Evolutionary conservation across 306 rosid species (phyloP).

Genomic region (Styphnolobium japonicum): DNA sequence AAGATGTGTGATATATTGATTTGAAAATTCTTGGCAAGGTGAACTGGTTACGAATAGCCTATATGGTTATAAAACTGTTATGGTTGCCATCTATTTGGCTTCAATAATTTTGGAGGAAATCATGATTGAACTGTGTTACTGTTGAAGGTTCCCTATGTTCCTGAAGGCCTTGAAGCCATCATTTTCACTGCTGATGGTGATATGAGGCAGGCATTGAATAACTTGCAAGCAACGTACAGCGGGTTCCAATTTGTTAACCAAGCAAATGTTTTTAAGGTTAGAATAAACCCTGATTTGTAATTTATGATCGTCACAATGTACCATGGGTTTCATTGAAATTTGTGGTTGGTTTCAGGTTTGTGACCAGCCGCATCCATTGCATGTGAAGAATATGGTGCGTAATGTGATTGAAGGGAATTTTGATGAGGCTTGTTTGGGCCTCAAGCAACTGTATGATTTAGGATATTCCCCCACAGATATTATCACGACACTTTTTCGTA

Average conservation of each 20-base stretch:
- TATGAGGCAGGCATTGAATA: constrained; percentile 99
- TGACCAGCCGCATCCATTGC: constrained; percentile 99
- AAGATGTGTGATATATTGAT: background rate
- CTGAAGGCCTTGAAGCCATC: constrained; percentile 97
- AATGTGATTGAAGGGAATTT: constrained; percentile 86
- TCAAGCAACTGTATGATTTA: constrained; percentile 86
- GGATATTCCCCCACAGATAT: constrained; percentile 97
- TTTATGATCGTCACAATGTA: background rate
- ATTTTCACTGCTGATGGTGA: constrained; percentile 99
- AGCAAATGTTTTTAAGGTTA: constrained; percentile 93
- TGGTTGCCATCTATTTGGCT: constrained; percentile 11
- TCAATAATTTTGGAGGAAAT: background rate
- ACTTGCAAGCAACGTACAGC: constrained; percentile 92
- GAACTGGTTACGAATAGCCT: constrained; percentile 7
- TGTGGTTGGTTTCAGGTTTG: constrained; percentile 68
- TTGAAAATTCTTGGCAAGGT: constrained; percentile 6
- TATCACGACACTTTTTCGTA: constrained; percentile 91
- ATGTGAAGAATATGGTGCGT: constrained; percentile 84
- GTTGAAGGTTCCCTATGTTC: constrained; percentile 92
- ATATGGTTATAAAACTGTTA: constrained; percentile 8
- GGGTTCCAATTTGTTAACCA: constrained; percentile 97
- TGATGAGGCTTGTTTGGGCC: constrained; percentile 78
- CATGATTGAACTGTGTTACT: constrained; percentile 23
- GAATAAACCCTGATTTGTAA: background rate
- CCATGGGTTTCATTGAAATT: background rate